Evolutionary conservation across 495 filamentous ascomycete genomes (phyloP).

Genomic region (Talaromyces ruber): DNA sequence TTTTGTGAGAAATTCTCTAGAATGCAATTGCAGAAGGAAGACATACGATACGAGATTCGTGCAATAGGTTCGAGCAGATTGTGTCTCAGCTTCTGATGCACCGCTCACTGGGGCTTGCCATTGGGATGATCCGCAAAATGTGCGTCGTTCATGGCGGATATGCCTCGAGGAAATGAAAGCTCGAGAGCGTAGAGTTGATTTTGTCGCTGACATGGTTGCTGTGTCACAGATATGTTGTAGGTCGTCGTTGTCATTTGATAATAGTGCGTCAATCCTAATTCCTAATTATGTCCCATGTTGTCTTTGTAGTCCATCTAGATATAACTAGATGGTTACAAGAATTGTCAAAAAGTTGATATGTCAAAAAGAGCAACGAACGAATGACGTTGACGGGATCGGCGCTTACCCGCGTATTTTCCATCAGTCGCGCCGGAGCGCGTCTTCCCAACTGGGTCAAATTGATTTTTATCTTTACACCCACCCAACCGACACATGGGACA

Average conservation of each 20-base stretch:
- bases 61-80: conserved; percentile 48
- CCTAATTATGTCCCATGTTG: neutral
- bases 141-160: neutral
- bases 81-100: conserved; percentile 35
- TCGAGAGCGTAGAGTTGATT: neutral
- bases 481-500: conserved; percentile 15
- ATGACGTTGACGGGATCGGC: conserved; percentile 23
- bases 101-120: conserved; percentile 9
- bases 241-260: neutral
- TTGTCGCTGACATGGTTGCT: neutral
- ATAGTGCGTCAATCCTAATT: neutral
- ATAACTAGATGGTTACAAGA: neutral
- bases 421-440: conserved; percentile 28
- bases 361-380: neutral
- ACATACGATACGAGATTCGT: conserved; percentile 46
- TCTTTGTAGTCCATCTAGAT: neutral
- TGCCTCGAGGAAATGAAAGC: neutral
- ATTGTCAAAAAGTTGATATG: neutral
- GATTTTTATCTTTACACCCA: conserved; percentile 5
- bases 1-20: no score
- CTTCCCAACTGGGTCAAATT: conserved; percentile 15
- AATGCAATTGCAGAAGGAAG: neutral
- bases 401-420: conserved; percentile 15
- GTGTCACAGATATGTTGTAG: neutral
- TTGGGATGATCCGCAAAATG: neutral